Evolutionary conservation across 2,329 filamentous ascomycete species (phyloP).

Genomic region (Gremmenia infestans): DNA sequence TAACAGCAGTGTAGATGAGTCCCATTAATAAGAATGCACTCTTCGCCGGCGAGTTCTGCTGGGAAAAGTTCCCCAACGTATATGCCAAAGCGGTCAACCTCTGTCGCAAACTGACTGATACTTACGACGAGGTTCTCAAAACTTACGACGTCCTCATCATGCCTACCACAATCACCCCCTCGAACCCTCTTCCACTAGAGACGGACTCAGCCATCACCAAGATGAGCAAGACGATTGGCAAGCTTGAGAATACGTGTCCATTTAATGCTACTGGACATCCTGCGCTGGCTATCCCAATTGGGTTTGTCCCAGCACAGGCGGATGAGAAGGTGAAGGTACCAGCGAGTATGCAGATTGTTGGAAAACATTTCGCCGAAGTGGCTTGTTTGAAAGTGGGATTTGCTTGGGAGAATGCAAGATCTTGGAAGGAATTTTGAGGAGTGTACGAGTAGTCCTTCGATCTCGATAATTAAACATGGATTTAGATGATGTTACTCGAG

Average conservation of each 20-base stretch:
- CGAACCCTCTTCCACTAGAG: constrained; percentile 36
- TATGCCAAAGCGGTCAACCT: constrained; percentile 46
- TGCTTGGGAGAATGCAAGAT: constrained; percentile 38
- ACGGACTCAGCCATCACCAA: constrained; percentile 35
- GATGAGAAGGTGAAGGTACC: constrained; percentile 39
- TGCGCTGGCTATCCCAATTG: constrained; percentile 47
- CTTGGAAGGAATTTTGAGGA: constrained; percentile 17
- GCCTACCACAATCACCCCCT: constrained; percentile 44
- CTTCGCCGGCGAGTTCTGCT: constrained; percentile 16
- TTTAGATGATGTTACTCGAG: too few relatives aligned
- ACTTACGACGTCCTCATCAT: constrained; percentile 43
- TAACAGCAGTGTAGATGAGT: constrained; percentile 10
- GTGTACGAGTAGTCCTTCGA: too few relatives aligned
- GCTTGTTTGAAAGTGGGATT: constrained; percentile 40
- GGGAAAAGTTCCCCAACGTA: constrained; percentile 37
- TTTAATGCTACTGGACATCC: constrained; percentile 56
- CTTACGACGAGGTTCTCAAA: constrained; percentile 39
- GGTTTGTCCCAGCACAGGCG: constrained; percentile 34
- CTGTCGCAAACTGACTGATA: constrained; percentile 40
- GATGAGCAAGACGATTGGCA: constrained; percentile 47
- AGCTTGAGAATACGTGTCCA: constrained; percentile 50
- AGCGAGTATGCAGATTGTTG: constrained; percentile 52
- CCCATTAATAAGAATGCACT: constrained; percentile 14
- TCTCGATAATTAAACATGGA: neutral
- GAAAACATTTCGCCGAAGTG: constrained; percentile 46